A percentile compares a stretch with the other conserved stretches of the same genome.
Evolutionary conservation across 23 red algal genomes (phyloP).

Genomic region (Gracilaria vermiculophylla): DNA sequence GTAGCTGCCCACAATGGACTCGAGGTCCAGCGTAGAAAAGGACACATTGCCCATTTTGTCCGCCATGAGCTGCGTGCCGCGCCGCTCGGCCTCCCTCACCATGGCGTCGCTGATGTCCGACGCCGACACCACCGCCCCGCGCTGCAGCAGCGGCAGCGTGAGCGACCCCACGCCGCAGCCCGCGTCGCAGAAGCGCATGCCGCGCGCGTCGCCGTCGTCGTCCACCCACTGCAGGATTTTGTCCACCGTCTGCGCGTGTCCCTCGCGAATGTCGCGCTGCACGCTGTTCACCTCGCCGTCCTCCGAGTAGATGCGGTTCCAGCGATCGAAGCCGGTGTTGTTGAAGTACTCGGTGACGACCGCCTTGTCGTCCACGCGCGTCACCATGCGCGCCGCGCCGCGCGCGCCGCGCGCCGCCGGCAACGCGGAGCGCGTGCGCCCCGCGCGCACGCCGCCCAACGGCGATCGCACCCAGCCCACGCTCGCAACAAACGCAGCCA

Average conservation of each 20-base stretch:
- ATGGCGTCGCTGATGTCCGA: conserved; percentile 94
- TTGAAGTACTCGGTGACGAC: conserved; percentile 94
- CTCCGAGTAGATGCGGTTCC: conserved; percentile 96
- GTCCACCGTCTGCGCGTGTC: conserved; percentile 86
- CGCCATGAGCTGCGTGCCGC: conserved; percentile 36
- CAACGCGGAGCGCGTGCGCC: background rate
- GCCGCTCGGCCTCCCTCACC: conserved; percentile 70
- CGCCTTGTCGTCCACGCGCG: conserved; percentile 80
- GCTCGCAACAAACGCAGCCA: background rate
- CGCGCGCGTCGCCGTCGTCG: conserved; percentile 59
- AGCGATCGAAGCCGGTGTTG: conserved; percentile 94
- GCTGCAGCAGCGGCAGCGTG: conserved; percentile 79
- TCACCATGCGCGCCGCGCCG: conserved; percentile 23
- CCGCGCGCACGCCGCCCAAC: background rate
- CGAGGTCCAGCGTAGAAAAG: conserved; percentile 75
- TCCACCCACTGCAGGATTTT: conserved; percentile 84
- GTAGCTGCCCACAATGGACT: conserved; percentile 56
- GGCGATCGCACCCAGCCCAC: background rate
- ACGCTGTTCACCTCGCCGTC: conserved; percentile 88
- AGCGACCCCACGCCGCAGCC: conserved; percentile 97
- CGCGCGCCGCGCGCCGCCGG: background rate
- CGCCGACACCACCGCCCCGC: conserved; percentile 67
- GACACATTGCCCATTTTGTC: conserved; percentile 35
- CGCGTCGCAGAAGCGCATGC: conserved; percentile 80
- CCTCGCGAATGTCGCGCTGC: conserved; percentile 90